phyloP scores from a whole-genome alignment of 2,329 filamentous ascomycete species.

The Ascocoryne sarcoides region DNA sequence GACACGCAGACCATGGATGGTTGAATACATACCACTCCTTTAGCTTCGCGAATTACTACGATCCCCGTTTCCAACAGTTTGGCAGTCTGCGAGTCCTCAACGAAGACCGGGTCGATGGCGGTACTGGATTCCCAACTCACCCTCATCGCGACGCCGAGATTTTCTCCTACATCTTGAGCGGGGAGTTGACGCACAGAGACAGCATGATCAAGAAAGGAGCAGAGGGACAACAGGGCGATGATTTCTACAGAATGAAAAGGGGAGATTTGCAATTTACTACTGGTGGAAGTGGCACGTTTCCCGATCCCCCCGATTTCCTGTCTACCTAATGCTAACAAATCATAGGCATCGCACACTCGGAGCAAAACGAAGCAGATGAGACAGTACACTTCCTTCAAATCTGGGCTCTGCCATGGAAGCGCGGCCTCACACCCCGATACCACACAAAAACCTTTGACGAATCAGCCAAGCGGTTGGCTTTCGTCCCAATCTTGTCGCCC shows the following conservation, averaged over 20 bases:
- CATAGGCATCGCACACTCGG: constrained; percentile 64
- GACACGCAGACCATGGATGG: constrained; percentile 79
- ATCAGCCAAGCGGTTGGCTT: constrained; percentile 58
- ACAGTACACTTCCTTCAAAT: constrained; percentile 84
- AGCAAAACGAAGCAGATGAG: constrained; percentile 66
- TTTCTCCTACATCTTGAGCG: constrained; percentile 78
- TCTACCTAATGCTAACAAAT: constrained; percentile 12
- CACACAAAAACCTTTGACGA: constrained; percentile 67
- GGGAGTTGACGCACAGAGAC: constrained; percentile 81
- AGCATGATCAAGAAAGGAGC: constrained; percentile 67
- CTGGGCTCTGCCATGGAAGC: constrained; percentile 73
- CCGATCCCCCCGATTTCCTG: not conserved
- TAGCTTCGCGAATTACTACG: constrained; percentile 59
- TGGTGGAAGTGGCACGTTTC: constrained; percentile 58
- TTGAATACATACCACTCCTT: constrained; percentile 83
- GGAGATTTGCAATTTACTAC: constrained; percentile 88
- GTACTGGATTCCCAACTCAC: constrained; percentile 75
- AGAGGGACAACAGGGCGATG: constrained; percentile 45
- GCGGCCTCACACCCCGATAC: constrained; percentile 64
- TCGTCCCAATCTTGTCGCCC: constrained; percentile 69
- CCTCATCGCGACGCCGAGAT: constrained; percentile 83
- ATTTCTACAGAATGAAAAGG: constrained; percentile 62
- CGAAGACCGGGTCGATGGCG: constrained; percentile 71
- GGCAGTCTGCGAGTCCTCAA: constrained; percentile 78
- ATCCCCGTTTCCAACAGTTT: constrained; percentile 57